Evolutionary conservation across 768 basidiomycete species (phyloP).

Genomic region (Amanita polypyramis): DNA sequence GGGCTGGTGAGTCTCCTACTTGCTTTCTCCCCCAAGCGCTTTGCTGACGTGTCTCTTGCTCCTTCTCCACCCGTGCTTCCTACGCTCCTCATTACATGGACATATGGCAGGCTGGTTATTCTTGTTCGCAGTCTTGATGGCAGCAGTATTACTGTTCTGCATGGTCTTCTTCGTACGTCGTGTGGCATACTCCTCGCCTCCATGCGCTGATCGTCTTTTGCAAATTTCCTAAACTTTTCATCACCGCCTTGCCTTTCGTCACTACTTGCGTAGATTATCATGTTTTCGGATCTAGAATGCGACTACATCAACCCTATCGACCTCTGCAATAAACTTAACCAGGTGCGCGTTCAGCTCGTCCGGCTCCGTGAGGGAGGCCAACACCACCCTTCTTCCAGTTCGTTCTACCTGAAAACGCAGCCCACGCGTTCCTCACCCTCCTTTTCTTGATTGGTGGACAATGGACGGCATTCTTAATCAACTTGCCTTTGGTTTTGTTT

Average conservation of each 20-base stretch:
- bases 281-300: conserved; percentile 99
- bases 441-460: conserved; percentile 94
- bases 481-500: conserved; percentile 78
- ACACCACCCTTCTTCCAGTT: conserved; percentile 43
- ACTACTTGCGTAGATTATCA: too few relatives aligned
- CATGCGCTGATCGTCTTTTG: not conserved
- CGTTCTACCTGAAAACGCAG: conserved; percentile 91
- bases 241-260: too few relatives aligned
- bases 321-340: conserved; percentile 98
- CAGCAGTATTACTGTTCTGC: conserved; percentile 91
- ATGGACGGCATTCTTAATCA: conserved; percentile 89
- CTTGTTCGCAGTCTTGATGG: conserved; percentile 91
- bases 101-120: conserved; percentile 78
- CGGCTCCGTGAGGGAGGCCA: not conserved
- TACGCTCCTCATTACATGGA: not conserved
- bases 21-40: not conserved
- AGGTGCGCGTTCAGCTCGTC: conserved; percentile 37
- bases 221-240: too few relatives aligned
- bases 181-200: conserved; percentile 8
- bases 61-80: conserved; percentile 7
- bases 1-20: conserved; percentile 25
- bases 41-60: conserved; percentile 8
- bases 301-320: conserved; percentile 99
- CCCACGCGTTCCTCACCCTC: conserved; percentile 83
- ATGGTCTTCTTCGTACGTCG: conserved; percentile 93